phyloP scores from a whole-genome alignment of 2,329 filamentous ascomycete genomes.

The Diaporthe aspalathi region DNA sequence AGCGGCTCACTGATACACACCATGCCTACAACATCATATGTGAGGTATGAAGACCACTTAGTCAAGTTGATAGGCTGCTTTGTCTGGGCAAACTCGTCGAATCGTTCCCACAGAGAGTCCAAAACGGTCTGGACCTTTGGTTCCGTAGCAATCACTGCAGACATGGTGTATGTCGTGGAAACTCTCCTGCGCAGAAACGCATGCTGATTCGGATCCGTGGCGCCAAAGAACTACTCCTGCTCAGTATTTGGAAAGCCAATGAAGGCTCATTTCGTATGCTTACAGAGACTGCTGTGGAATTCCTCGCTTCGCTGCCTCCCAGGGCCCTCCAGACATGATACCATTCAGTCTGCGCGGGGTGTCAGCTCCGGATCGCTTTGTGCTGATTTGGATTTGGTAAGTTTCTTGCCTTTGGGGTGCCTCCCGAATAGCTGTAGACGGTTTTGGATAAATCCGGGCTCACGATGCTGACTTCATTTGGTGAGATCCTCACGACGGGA shows the following conservation, averaged over 20 bases:
- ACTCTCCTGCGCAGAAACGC: conserved; percentile 6
- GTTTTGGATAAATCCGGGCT: not conserved
- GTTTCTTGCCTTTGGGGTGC: not conserved
- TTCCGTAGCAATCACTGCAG: not conserved
- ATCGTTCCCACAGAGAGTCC: conserved; percentile 1
- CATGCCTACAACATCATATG: not conserved
- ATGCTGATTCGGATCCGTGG: conserved; percentile 4
- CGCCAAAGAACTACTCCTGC: not conserved
- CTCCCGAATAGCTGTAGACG: conserved; percentile 11
- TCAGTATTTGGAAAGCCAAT: not conserved
- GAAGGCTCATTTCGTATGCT: too few relatives aligned
- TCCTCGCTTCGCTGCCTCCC: conserved; percentile 2
- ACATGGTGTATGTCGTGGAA: not conserved
- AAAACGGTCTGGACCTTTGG: not conserved
- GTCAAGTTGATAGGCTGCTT: not conserved
- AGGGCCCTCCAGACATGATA: not conserved
- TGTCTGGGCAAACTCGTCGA: not conserved
- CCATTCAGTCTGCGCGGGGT: not conserved
- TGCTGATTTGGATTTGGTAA: too few relatives aligned
- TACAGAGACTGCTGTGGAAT: conserved; percentile 1
- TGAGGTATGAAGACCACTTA: conserved; percentile 7
- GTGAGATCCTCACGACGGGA: not conserved
- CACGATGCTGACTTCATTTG: conserved; percentile 5
- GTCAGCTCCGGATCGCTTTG: not conserved
- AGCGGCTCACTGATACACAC: conserved; percentile 8